Conservation (phyloP, 805 yeast genomes). For the Wickerhamiella sergipiensis region DNA sequence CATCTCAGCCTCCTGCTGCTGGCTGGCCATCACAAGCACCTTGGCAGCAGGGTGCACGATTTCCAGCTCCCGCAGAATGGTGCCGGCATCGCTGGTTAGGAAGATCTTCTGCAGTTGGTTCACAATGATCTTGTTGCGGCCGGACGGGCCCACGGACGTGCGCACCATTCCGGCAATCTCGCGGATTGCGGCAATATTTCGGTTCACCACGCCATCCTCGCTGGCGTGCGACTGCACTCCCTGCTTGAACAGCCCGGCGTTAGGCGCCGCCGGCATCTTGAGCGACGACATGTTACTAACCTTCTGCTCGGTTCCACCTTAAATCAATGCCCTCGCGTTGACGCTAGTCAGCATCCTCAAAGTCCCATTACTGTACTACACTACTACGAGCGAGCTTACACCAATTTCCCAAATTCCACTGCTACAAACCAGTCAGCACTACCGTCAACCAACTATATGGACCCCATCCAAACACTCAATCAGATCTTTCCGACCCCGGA, state of each 20-base stretch:
- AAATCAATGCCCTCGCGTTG: neutral
- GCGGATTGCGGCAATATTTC: constrained; percentile 88
- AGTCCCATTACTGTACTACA: neutral
- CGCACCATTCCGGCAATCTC: constrained; percentile 85
- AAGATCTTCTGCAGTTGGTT: constrained; percentile 75
- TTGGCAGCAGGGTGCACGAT: constrained; percentile 97
- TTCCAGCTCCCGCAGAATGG: constrained; percentile 84
- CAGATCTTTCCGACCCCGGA: constrained; percentile 39
- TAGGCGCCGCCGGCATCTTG: constrained; percentile 84
- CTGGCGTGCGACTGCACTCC: constrained; percentile 80
- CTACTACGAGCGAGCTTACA: neutral
- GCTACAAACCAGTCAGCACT: too few relatives aligned
- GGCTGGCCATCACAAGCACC: constrained; percentile 86
- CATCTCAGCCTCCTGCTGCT: constrained; percentile 94
- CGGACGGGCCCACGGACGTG: constrained; percentile 95
- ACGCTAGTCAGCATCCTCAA: neutral
- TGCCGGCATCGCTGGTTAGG: constrained; percentile 95
- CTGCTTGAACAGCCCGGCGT: constrained; percentile 85
- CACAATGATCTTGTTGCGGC: constrained; percentile 89
- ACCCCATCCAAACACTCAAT: constrained; percentile 40
- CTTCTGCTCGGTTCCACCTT: neutral
- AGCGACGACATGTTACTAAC: constrained; percentile 51
- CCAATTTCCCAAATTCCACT: neutral
- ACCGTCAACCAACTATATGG: constrained; percentile 13
- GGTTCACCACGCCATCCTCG: constrained; percentile 86